Evolutionary conservation across 2,329 filamentous ascomycete genomes (phyloP), one percentile per base, ranked within the genome.

Genomic region (Fusarium buharicum): DNA sequence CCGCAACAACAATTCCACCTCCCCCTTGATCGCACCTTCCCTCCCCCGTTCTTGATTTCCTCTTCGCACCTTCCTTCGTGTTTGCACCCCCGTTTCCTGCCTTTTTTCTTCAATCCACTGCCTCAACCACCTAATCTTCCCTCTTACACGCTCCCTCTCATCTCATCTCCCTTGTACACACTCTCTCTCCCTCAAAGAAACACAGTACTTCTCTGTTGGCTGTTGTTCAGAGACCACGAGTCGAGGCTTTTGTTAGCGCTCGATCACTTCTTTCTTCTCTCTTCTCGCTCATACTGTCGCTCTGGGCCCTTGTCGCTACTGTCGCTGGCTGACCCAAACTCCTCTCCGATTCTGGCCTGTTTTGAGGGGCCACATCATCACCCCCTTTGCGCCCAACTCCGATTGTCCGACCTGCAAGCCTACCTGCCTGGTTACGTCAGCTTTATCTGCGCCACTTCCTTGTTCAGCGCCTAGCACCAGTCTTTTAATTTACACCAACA

Each of bases 181-280:
- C 59, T 64, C 59, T 61, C 59, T 61, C 64, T 67, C 62, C 54
- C 62, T 52, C 27, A 28, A 28, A 28, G 12, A 59, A 59, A 61
- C 48, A 62, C 55, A 66, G 52, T 48, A 63, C 41, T 61, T 57
- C 37, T 65, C 50, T 65, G 41, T 62, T 50, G 44, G 41, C 57
- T 63, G 47, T 60, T 57, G 52, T 47, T 55, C 64, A 63, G 57
- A 63, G 55, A 61, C 44, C 66, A 58, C 68, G 57, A 57, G 56
- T 77, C 76, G 77, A 79, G 77, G 74, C 77, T 79, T 79, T 83
- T 60, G 74, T 73, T 84, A 83, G 81, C 77, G 75, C 77, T 84
- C 79, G 80, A 73, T 72, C 66, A 58, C 53, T 53, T 65, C 46
- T 52, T 58, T 55, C 62, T 64, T 64, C 55, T 49, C 59, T 66